Evolutionary conservation across 2,329 filamentous ascomycete genomes (phyloP).

Genomic region (Penicillium sp.): DNA sequence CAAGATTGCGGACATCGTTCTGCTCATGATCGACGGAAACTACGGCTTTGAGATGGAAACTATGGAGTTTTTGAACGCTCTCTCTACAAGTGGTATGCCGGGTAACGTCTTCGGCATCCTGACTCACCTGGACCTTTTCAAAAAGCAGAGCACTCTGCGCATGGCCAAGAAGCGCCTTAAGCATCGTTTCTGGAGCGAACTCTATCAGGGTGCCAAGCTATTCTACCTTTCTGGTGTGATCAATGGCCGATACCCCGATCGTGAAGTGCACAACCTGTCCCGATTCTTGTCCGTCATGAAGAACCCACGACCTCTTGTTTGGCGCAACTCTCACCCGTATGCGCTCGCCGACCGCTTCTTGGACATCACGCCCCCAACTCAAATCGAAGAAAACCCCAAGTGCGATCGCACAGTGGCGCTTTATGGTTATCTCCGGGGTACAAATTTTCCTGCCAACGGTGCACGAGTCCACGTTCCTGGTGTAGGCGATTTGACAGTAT

Average conservation of each 20-base stretch:
- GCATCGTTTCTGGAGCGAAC: constrained; percentile 91
- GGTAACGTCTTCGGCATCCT: constrained; percentile 97
- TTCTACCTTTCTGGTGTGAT: constrained; percentile 97
- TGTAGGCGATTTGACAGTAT: constrained; percentile 81
- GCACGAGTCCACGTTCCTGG: constrained; percentile 90
- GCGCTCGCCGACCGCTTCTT: constrained; percentile 89
- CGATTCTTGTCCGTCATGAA: constrained; percentile 98
- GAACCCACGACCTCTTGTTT: constrained; percentile 91
- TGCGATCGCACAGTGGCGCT: constrained; percentile 88
- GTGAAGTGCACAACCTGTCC: constrained; percentile 92
- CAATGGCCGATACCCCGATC: constrained; percentile 93
- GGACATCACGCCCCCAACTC: constrained; percentile 89
- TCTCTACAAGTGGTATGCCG: constrained; percentile 94
- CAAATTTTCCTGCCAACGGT: constrained; percentile 82
- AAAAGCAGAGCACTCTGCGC: constrained; percentile 86
- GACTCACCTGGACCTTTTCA: constrained; percentile 92
- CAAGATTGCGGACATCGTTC: constrained; percentile 94
- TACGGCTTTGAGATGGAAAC: constrained; percentile 99
- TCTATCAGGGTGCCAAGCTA: constrained; percentile 94
- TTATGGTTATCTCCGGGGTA: constrained; percentile 90
- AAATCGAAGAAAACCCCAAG: constrained; percentile 81
- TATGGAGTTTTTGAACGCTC: constrained; percentile 96
- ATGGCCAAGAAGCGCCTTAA: constrained; percentile 96
- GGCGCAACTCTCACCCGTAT: constrained; percentile 96
- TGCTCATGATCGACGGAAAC: constrained; percentile 98